Conservation (phyloP, 495 filamentous ascomycete genomes). For the Penicillium mononematosum region DNA sequence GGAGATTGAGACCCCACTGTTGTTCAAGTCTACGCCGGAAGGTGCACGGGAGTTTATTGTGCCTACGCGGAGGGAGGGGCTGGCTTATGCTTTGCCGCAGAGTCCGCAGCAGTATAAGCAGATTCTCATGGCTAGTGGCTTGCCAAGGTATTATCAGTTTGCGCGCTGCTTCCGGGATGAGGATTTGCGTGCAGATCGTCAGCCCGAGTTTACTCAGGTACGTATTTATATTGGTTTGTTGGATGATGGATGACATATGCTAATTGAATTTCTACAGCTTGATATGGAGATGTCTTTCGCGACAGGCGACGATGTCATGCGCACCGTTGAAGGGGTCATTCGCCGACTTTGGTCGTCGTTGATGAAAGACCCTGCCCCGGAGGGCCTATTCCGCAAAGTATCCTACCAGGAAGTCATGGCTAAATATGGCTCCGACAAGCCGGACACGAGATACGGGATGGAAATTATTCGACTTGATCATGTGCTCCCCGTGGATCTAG, state of each 20-base stretch:
- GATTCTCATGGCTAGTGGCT: conserved; percentile 89
- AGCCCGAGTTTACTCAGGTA: conserved; percentile 96
- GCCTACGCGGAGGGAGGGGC: conserved; percentile 70
- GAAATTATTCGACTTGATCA: conserved; percentile 64
- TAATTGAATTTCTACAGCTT: conserved; percentile 50
- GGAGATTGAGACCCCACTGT: conserved; percentile 85
- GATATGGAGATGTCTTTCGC: conserved; percentile 93
- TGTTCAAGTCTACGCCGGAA: conserved; percentile 98
- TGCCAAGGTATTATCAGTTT: conserved; percentile 83
- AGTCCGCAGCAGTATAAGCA: conserved; percentile 99
- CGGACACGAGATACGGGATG: conserved; percentile 68
- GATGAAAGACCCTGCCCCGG: conserved; percentile 40
- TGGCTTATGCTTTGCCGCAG: conserved; percentile 89
- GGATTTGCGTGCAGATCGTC: conserved; percentile 86
- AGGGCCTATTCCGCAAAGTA: conserved; percentile 57
- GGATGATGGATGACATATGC: neutral
- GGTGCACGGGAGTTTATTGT: conserved; percentile 96
- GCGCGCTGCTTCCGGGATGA: conserved; percentile 96
- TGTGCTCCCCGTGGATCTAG: conserved; percentile 62
- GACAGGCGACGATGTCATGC: conserved; percentile 70
- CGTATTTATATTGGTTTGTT: conserved; percentile 3
- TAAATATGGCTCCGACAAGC: conserved; percentile 85
- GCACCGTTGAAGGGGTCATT: conserved; percentile 62
- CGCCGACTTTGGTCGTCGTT: conserved; percentile 52
- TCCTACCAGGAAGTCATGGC: conserved; percentile 78